Base-by-base conservation (phyloP, 2,329 filamentous ascomycete species). In the Exophiala sp. region DNA sequence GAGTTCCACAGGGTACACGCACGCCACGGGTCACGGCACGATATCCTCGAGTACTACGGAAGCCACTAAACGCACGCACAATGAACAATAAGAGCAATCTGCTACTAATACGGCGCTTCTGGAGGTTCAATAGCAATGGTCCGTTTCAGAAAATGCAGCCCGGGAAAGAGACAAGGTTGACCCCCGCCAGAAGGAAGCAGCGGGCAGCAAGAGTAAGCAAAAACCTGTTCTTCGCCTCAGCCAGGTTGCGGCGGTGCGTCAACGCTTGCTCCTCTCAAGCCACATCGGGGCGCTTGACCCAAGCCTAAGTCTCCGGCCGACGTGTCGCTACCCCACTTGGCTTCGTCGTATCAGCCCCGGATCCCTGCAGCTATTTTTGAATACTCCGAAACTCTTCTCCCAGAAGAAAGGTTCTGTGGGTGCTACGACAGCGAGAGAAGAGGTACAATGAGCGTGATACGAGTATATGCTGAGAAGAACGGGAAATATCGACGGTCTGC, bases 161-260 rank as follows among this genome's bases (percentile, higher is more conserved):
- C 35, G 14, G 14, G 35, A 38, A 10, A 38, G 10, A 12, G 35
- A 42, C 39, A 42, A 16, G 39, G 10, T 20, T 46, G 29, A 92
- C 86, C 49, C 90, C 95, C 8, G 38, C 38, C 42, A 21, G 21
- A 10, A 34, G 24, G 20, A 21, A 38, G 29, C 14, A n/a, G 9
- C 8, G 21, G 21, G 41, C 3, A 12, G 7, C 14, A 21, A 10
- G 24, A 21, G 5, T 10, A 34, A 21, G 29, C 9, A 3, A 50
- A 54, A 54, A 54, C 52, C 46, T 33, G 52, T 54, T 54, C 52
- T 54, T 11, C 11, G 12, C 38, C 32, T 33, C 24, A 14, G 32
- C 39, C 40, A 21, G 21, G n/a, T 39, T 51, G 53, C 47, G 53
- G 53, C 48, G 48, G 53, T 48, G 48, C 53, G 32, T 47, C 32